Base-by-base conservation (phyloP, 73 alveolate species). In the Symbiodinium natans region DNA sequence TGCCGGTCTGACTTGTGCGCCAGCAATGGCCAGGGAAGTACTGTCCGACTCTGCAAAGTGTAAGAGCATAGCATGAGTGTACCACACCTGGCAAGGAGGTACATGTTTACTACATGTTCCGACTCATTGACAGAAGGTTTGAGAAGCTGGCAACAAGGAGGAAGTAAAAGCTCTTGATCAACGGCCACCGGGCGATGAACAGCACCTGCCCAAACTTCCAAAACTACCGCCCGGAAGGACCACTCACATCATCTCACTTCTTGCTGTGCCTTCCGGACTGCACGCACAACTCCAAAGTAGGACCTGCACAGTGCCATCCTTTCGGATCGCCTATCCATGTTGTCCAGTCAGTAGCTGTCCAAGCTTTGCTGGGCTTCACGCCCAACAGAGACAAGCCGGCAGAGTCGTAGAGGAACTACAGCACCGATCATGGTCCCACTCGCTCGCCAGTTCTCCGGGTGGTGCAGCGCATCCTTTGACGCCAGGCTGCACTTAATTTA, bases 21-120 rank as follows among this genome's bases (percentile, higher is more conserved):
- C 94, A 17, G 94, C 94, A 46, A 86, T n/a, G 41, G 94, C 94
- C 56, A 5, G 19, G 54, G 21, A 13, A 23, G 68, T n/a, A 46
- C 56, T 33, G 41, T 86, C 36, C 41, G n/a, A 4, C 94, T 86
- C 94, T 27, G 94, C 84, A 41, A 86, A 56, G 59, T 86, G 94
- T 73, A 86, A 63, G 39, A 86, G 83, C 94, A 86, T 86, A n/a
- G 94, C 94, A 41, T 86, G 94, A 80, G 94, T 56, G 59, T 52
- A 52, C 94, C 94, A 86, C n/a, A 86, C 94, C 94, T 86, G 41
- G 59, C 34, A 7, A 33, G 59, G 31, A 46, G 59, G 59, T 6
- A 46, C 59, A 46, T 46, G 21, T 25, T 27, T 4, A 0, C 33
- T 31, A 13, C 80, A 23, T 2, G 38, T 27, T 29, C 11, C 33